Conservation (phyloP, 2,329 filamentous ascomycete genomes). For the Hypomyces rosellus region DNA sequence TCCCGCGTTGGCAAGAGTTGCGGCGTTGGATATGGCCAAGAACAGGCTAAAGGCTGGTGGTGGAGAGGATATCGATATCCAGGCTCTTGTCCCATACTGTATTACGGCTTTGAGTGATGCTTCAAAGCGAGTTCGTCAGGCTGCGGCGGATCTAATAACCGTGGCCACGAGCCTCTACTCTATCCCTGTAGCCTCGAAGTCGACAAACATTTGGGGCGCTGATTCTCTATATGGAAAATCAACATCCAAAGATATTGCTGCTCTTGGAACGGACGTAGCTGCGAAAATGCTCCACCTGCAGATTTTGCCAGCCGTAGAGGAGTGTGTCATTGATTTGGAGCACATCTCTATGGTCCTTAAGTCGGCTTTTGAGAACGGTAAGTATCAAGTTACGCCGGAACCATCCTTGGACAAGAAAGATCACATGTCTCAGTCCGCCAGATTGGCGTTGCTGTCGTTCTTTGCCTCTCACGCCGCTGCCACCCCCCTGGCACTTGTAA, state of each 20-base stretch:
- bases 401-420: slow-evolving; percentile 44
- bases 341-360: slow-evolving; percentile 61
- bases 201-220: slow-evolving; percentile 51
- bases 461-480: slow-evolving; percentile 65
- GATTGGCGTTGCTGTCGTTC: slow-evolving; percentile 62
- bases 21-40: slow-evolving; percentile 62
- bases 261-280: slow-evolving; percentile 52
- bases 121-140: slow-evolving; percentile 68
- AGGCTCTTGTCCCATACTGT: slow-evolving; percentile 76
- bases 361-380: slow-evolving; percentile 34
- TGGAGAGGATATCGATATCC: slow-evolving; percentile 57
- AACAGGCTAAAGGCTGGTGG: slow-evolving; percentile 47
- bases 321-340: slow-evolving; percentile 72
- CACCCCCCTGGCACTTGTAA: slow-evolving; percentile 63
- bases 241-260: slow-evolving; percentile 40
- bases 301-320: slow-evolving; percentile 72
- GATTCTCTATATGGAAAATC: slow-evolving; percentile 57
- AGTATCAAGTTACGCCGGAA: slow-evolving; percentile 27
- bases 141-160: slow-evolving; percentile 62
- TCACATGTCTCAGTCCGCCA: slow-evolving; percentile 52
- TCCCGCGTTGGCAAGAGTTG: slow-evolving; percentile 60
- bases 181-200: slow-evolving; percentile 29
- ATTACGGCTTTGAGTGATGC: slow-evolving; percentile 68
- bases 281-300: slow-evolving; percentile 58
- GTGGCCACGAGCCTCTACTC: slow-evolving; percentile 47